Evolutionary conservation across 257 asterid species (phyloP), one percentile per base, ranked within the genome.

Genomic region (Schizonepeta tenuifolia): DNA sequence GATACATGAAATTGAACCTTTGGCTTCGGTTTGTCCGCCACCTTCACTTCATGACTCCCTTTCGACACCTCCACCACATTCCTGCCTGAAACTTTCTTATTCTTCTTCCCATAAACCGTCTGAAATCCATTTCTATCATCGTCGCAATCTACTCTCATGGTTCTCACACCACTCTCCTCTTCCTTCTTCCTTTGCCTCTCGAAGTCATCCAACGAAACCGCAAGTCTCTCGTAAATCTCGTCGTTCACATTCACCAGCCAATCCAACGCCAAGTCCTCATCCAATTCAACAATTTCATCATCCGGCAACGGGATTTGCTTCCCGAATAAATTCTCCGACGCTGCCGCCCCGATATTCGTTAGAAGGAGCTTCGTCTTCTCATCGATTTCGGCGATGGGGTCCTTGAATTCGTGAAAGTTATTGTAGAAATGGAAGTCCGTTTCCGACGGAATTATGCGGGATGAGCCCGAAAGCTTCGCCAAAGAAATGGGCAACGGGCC

Each of bases 401-500:
- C 49, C 87, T 84, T 88, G 87, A 92, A 95, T 79, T 90, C 95
- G 0, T 77, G 61, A 62, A 95, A 95, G 81, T 92, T 95, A 47
- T 88, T 77, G 87, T 88, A 95, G 82, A 95, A 95, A 78, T 92
- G 87, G 66, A 95, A 92, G 87, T 95, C 99, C 66, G 80, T 86
- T 7, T 82, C 82, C 18, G 82, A 67, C 35, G 99, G 96, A 33
- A 95, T 80, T 81, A 88, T 80, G 35, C 91, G 86, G 10, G 99
- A 88, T 12, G 98, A 90, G 31, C 91, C 96, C 1, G 95, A 86
- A 17, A 95, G 92, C 86, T 86, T 92, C 49, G 92, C 82, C 26
- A 90, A 11, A 4, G 92, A 83, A 69, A 83, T 81, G 60, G 83
- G 81, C 9, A 94, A 64, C 18, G 86, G 78, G 8, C 93, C 87